These are phyloP conservation scores for Apodospora peruviana DNA, from an alignment of 495 filamentous ascomycete genomes.

Conservation along the genomic window DNA sequence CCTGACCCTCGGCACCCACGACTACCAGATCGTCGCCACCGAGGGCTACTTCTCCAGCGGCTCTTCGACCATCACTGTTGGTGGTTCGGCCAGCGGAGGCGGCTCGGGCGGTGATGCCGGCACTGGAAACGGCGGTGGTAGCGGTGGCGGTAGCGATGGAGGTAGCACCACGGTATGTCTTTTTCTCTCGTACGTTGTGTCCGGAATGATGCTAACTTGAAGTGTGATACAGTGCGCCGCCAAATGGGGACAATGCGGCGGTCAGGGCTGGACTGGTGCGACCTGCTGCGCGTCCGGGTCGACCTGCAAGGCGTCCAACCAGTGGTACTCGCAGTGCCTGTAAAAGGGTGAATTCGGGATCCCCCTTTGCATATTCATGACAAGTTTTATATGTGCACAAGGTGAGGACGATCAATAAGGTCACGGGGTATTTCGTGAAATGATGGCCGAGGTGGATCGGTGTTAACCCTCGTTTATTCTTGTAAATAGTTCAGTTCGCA, in stretches of 20 bases:
- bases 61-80: constrained; percentile 44
- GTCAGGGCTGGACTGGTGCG: constrained; percentile 38
- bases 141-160: neutral
- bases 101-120: neutral
- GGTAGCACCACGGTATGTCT: neutral
- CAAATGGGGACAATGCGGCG: constrained; percentile 46
- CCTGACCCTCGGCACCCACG: constrained; percentile 46
- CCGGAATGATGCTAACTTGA: neutral
- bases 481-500: no score
- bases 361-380: no score
- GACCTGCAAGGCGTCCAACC: constrained; percentile 37
- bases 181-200: neutral
- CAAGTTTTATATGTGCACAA: no score
- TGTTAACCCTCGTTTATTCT: no score
- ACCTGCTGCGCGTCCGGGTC: constrained; percentile 39
- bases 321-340: constrained; percentile 46
- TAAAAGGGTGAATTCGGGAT: constrained; percentile 15
- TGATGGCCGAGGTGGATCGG: no score
- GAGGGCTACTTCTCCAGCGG: constrained; percentile 56
- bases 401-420: no score
- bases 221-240: constrained; percentile 15
- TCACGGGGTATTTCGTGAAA: no score
- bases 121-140: neutral
- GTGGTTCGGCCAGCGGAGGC: neutral
- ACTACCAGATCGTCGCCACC: constrained; percentile 56